phyloP scores from a whole-genome alignment of 1,139 yeast genomes.

The Geotrichum carabidarum region DNA sequence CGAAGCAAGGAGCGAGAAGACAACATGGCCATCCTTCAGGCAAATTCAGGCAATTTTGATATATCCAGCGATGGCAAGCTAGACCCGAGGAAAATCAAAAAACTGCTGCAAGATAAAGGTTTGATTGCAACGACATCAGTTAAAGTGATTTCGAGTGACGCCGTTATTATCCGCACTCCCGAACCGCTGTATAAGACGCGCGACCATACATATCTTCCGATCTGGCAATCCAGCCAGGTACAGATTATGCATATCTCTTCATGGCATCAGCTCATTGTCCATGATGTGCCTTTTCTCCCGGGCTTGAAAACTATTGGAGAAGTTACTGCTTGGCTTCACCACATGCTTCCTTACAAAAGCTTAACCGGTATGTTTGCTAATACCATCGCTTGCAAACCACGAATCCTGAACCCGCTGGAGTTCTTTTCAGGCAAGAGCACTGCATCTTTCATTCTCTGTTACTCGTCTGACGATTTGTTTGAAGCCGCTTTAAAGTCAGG shows the following conservation, averaged over 20 bases:
- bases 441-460: constrained; percentile 11
- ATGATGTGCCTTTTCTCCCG: constrained; percentile 3
- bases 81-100: background rate
- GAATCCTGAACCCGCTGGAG: constrained; percentile 11
- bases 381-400: constrained; percentile 8
- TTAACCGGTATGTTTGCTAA: constrained; percentile 7
- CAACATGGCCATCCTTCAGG: constrained; percentile 10
- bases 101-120: background rate
- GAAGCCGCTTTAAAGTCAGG: constrained; percentile 6
- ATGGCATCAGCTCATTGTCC: constrained; percentile 14
- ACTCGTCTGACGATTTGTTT: background rate
- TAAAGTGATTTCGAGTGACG: constrained; percentile 1
- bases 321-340: background rate
- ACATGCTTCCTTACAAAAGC: background rate
- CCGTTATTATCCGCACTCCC: constrained; percentile 3
- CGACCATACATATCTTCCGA: background rate
- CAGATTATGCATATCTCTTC: constrained; percentile 6
- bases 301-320: background rate
- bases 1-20: constrained; percentile 12
- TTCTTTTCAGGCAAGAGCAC: constrained; percentile 3
- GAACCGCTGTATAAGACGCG: constrained; percentile 1
- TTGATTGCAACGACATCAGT: constrained; percentile 1
- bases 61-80: background rate
- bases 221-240: background rate
- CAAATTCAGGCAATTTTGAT: background rate